Conservation (phyloP, 495 filamentous ascomycete genomes). For the Bryoglossum gracile region DNA sequence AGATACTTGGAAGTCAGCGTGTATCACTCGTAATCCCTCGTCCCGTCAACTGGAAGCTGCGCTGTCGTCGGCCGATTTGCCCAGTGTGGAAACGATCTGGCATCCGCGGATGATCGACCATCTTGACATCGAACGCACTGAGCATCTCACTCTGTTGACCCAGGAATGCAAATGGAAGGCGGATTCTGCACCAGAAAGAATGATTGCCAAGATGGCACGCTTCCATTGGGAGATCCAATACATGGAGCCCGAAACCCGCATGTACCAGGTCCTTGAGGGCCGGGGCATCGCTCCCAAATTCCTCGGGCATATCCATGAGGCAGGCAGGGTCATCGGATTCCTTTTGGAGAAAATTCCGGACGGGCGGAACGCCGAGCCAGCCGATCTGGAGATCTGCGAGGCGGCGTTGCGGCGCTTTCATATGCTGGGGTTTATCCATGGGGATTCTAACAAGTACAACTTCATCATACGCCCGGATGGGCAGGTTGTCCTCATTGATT, state of each 20-base stretch:
- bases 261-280: constrained; percentile 30
- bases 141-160: background rate
- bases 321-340: constrained; percentile 39
- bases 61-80: too few species aligned
- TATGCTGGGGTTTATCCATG: constrained; percentile 33
- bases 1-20: too few species aligned
- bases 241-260: constrained; percentile 30
- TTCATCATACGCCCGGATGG: constrained; percentile 31
- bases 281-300: constrained; percentile 29
- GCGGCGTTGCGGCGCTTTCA: constrained; percentile 30
- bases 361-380: constrained; percentile 24
- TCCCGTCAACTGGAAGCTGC: too few species aligned
- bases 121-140: background rate
- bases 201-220: constrained; percentile 32
- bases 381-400: constrained; percentile 31
- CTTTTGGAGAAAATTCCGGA: constrained; percentile 33
- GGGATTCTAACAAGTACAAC: constrained; percentile 40
- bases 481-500: background rate
- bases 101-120: too few species aligned
- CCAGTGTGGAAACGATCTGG: too few species aligned
- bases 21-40: too few species aligned
- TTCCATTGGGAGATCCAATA: constrained; percentile 25
- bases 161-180: background rate
- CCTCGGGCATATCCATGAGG: constrained; percentile 36
- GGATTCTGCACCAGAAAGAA: constrained; percentile 10